Evolutionary conservation across 2,329 filamentous ascomycete genomes (phyloP).

Genomic region (Leptographium radiaticola): DNA sequence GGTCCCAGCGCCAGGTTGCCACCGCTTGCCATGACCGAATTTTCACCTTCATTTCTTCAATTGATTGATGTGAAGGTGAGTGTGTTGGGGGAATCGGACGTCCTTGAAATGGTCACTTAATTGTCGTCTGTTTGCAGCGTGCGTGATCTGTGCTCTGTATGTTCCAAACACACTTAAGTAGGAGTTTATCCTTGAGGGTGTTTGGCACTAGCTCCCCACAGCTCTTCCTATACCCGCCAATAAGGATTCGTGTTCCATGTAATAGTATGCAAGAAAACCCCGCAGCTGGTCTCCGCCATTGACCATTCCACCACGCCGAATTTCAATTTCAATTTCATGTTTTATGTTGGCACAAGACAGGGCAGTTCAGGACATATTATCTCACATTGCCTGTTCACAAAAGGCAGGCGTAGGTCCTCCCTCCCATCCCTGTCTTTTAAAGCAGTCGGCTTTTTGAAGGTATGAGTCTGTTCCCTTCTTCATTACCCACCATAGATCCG

Average conservation of each 20-base stretch:
- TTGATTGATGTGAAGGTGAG: too few species aligned
- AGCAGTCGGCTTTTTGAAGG: neutral
- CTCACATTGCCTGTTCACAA: too few species aligned
- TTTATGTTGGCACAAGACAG: neutral
- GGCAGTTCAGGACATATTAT: too few species aligned
- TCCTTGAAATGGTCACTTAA: too few species aligned
- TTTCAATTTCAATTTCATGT: neutral
- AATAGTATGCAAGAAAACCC: neutral
- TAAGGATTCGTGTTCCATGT: neutral
- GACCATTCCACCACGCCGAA: neutral
- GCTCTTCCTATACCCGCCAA: neutral
- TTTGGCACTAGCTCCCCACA: neutral
- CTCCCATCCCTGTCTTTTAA: neutral
- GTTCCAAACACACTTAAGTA: neutral
- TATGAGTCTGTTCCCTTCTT: neutral
- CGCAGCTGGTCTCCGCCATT: neutral
- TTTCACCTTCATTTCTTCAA: conserved; percentile 69
- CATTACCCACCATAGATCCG: neutral
- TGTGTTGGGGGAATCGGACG: too few species aligned
- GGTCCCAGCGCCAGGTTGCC: conserved; percentile 95
- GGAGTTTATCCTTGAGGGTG: neutral
- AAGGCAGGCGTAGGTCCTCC: too few species aligned
- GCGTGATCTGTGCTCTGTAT: neutral
- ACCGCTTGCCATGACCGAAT: conserved; percentile 90
- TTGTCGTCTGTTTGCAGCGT: too few species aligned